Evolutionary conservation across 495 filamentous ascomycete genomes (phyloP).

Genomic region (Melanomma pulvis-pyrius): DNA sequence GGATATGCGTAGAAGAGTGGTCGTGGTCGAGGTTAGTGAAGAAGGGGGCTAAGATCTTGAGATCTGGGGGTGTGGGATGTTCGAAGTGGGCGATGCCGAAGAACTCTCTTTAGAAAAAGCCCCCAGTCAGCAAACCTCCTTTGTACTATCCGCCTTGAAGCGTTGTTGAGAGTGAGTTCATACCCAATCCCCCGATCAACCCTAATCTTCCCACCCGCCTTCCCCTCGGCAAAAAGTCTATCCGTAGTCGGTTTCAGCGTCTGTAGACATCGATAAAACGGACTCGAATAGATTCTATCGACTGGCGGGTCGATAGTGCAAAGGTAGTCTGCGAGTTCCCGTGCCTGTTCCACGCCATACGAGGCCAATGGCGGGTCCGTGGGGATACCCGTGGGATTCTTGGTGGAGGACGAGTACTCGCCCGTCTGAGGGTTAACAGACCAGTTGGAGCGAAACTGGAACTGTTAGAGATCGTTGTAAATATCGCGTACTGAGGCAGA

Average conservation of each 20-base stretch:
- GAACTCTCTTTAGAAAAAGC: slow-evolving; percentile 67
- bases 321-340: slow-evolving; percentile 72
- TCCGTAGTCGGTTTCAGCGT: slow-evolving; percentile 75
- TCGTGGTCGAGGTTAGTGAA: slow-evolving; percentile 62
- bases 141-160: background rate
- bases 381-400: slow-evolving; percentile 78
- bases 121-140: background rate
- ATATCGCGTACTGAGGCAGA: background rate
- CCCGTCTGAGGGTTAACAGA: slow-evolving; percentile 78
- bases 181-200: slow-evolving; percentile 77
- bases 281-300: slow-evolving; percentile 78
- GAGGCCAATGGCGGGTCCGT: slow-evolving; percentile 85
- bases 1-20: slow-evolving; percentile 64
- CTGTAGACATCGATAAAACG: slow-evolving; percentile 91
- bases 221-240: slow-evolving; percentile 48
- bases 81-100: slow-evolving; percentile 79
- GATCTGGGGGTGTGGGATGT: slow-evolving; percentile 75
- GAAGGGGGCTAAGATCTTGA: slow-evolving; percentile 58
- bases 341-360: slow-evolving; percentile 81
- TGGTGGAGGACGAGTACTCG: slow-evolving; percentile 60
- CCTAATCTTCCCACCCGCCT: slow-evolving; percentile 52
- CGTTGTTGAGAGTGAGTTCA: slow-evolving; percentile 9
- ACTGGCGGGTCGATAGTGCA: slow-evolving; percentile 62
- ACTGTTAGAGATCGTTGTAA: slow-evolving; percentile 27
- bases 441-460: slow-evolving; percentile 88